Percentiles rank a stretch among this genome's conserved stretches.
phyloP scores from a whole-genome alignment of 805 yeast genomes.

The Saccharomycopsis sp. region DNA sequence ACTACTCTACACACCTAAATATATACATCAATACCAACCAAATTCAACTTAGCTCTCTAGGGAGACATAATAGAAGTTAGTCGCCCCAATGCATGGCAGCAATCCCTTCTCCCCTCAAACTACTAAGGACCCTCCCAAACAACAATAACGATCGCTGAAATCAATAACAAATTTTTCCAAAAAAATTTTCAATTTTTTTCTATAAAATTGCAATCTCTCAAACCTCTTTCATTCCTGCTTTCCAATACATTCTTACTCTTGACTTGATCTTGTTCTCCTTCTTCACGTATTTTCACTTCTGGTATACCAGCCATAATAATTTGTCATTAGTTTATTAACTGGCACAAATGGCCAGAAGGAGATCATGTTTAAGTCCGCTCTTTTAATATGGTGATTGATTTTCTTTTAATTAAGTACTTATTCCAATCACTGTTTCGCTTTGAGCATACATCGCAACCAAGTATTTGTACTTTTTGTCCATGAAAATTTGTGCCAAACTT shows the following conservation, averaged over 20 bases:
- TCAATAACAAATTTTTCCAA: neutral
- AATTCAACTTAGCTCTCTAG: too few species aligned
- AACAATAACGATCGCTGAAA: too few species aligned
- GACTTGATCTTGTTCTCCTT: neutral
- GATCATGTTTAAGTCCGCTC: constrained; percentile 14
- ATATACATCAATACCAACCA: too few species aligned
- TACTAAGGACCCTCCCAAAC: neutral
- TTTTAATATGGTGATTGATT: constrained; percentile 12
- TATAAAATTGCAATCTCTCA: neutral
- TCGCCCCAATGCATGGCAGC: too few species aligned
- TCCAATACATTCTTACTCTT: neutral
- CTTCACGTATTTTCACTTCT: constrained; percentile 20
- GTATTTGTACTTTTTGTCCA: constrained; percentile 3
- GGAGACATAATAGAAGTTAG: too few species aligned
- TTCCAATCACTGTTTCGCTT: constrained; percentile 18
- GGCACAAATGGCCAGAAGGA: constrained; percentile 23
- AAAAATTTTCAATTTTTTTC: neutral
- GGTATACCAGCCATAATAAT: constrained; percentile 22
- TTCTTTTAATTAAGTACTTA: neutral
- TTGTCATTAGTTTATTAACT: constrained; percentile 11
- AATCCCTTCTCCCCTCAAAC: too few species aligned
- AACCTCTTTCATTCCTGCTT: neutral
- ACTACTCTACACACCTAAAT: too few species aligned
- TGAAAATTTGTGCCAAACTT: too few species aligned
- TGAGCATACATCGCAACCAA: constrained; percentile 14